phyloP scores from a whole-genome alignment of 2,329 filamentous ascomycete species.

The Xylariaceae sp. region DNA sequence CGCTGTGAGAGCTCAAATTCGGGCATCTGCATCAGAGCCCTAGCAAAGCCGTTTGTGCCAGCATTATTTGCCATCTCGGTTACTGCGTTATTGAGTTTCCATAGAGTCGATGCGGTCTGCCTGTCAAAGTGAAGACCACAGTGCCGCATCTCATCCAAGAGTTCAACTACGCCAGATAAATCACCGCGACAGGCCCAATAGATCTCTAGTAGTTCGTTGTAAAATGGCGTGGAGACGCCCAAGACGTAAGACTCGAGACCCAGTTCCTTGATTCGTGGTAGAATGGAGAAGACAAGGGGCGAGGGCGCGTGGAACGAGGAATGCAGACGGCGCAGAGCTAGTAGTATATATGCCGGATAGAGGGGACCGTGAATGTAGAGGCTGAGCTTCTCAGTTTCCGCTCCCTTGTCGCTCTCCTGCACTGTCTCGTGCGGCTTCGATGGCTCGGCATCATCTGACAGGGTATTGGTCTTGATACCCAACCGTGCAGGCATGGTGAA shows the following conservation, averaged over 20 bases:
- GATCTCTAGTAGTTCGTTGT: conserved; percentile 61
- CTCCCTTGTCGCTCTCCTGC: conserved; percentile 3
- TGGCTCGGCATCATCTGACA: conserved; percentile 4
- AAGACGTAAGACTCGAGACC: conserved; percentile 69
- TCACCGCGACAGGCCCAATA: conserved; percentile 61
- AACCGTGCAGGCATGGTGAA: conserved; percentile 57
- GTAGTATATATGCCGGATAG: conserved; percentile 59
- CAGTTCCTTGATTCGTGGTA: conserved; percentile 64
- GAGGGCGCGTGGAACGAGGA: conserved; percentile 55
- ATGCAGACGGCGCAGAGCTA: conserved; percentile 55
- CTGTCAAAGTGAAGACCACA: conserved; percentile 56
- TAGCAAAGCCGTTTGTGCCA: conserved; percentile 26
- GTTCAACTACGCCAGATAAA: conserved; percentile 47
- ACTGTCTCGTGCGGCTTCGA: conserved; percentile 8
- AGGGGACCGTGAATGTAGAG: conserved; percentile 60
- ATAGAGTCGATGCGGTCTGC: conserved; percentile 39
- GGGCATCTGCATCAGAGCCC: conserved; percentile 34
- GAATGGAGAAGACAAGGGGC: conserved; percentile 53
- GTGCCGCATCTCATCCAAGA: conserved; percentile 63
- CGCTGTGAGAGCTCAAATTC: conserved; percentile 33
- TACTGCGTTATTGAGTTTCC: conserved; percentile 29
- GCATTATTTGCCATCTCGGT: conserved; percentile 9
- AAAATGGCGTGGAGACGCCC: conserved; percentile 66
- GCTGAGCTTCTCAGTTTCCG: conserved; percentile 26
- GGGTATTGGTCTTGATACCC: conserved; percentile 40